These are phyloP conservation scores for Polygonum maritimum DNA, from an alignment of 148 eudicot species.

Conservation along the genomic window DNA sequence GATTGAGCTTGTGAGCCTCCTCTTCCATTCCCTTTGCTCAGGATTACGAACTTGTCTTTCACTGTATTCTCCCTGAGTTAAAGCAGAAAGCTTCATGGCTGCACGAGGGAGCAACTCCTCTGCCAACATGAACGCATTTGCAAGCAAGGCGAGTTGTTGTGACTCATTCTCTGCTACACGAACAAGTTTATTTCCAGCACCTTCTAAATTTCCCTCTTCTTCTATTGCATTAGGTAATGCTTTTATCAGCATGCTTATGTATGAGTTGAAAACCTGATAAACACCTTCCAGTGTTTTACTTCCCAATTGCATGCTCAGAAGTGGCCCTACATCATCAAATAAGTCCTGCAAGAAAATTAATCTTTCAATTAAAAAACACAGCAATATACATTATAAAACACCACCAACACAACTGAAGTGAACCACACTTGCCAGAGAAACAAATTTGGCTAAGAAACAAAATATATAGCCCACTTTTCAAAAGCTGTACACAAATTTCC, in stretches of 20 bases:
- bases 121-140: constrained; percentile 86
- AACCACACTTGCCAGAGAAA: neutral
- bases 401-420: neutral
- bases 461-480: neutral
- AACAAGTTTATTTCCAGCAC: constrained; percentile 75
- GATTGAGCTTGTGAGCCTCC: constrained; percentile 65
- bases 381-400: neutral
- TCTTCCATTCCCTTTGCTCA: constrained; percentile 95
- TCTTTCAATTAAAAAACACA: neutral
- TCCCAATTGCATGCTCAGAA: constrained; percentile 84
- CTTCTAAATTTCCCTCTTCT: constrained; percentile 70
- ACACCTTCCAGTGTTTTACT: constrained; percentile 87
- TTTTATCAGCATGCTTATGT: constrained; percentile 74
- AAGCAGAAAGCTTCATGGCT: constrained; percentile 65
- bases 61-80: constrained; percentile 41
- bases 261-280: constrained; percentile 74
- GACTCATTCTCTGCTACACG: constrained; percentile 83
- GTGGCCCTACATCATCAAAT: constrained; percentile 89
- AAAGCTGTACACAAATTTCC: neutral
- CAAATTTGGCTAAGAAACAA: neutral
- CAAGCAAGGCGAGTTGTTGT: constrained; percentile 93
- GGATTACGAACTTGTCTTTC: constrained; percentile 85
- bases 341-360: constrained; percentile 48
- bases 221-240: constrained; percentile 87
- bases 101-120: constrained; percentile 95